Evolutionary conservation across 2,329 filamentous ascomycete genomes (phyloP), one percentile per base, ranked within the genome.

Genomic region (Alternaria dauci): DNA sequence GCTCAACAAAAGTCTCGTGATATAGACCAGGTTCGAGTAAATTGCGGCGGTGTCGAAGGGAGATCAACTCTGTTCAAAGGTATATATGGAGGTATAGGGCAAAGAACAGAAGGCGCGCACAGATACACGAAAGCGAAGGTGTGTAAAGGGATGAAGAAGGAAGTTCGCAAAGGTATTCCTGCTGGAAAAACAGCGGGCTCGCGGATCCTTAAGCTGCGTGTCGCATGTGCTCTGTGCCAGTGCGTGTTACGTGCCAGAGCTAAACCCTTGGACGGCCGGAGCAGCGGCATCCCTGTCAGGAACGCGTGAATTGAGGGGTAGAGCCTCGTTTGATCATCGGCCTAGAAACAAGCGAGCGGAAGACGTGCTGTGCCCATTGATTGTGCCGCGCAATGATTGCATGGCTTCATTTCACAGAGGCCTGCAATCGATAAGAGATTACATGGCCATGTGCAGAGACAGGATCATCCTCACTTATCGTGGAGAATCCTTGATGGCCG

Each of bases 271-370:
- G 26, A 46, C 44, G 18, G 38, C 23, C 25, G 46, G 38, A 46
- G 43, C 58, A 51, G 58, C 58, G 28, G 20, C 36, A 59, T 51
- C 52, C 58, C 52, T 59, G 58, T 38, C 54, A 57, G 48, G 52
- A 58, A 60, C 48, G 57, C 60, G 53, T 53, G 43, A 43, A 60
- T 54, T 46, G 57, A 56, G 52, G 48, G 48, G 51, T 46, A 30
- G 55, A 55, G 59, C 57, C 61, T 38, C 52, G 72, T 75, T 68
- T 75, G 72, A 75, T 75, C 72, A 63, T 50, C 70, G 47, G 58
- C 53, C 52, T 55, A 48, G 66, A 69, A 74, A 71, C 68, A 71
- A 67, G 70, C 64, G 66, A 65, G 58, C 55, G 53, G 60, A 56
- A 58, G 42, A 38, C 36, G 36, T 34, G 28, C 43, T 32, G 51